A percentile compares a stretch with the other conserved stretches of the same genome.
These are phyloP conservation scores for Paxillus ammoniavirescens DNA, from an alignment of 768 basidiomycete genomes.

Conservation along the genomic window DNA sequence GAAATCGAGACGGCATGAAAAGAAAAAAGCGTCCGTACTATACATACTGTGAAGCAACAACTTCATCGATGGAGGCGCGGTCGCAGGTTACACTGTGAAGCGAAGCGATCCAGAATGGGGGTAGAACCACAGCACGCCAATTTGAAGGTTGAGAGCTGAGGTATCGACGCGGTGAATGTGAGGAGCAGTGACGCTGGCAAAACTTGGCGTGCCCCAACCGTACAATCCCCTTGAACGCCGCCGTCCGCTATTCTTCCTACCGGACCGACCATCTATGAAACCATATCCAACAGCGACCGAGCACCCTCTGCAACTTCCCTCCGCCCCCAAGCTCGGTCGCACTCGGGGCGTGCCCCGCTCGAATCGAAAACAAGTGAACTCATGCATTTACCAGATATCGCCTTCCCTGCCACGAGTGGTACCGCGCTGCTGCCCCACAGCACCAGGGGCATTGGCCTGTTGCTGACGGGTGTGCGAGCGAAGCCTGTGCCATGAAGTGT, in stretches of 20 bases:
- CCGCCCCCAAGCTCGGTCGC: constrained; percentile 43
- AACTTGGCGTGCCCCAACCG: constrained; percentile 26
- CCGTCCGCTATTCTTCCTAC: constrained; percentile 17
- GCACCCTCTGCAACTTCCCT: constrained; percentile 32
- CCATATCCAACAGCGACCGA: constrained; percentile 36
- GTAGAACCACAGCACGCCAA: constrained; percentile 11
- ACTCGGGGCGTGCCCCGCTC: constrained; percentile 41
- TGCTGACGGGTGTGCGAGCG: constrained; percentile 86
- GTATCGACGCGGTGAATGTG: constrained; percentile 10
- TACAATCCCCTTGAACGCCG: constrained; percentile 14
- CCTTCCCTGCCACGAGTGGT: constrained; percentile 41
- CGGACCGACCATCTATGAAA: constrained; percentile 33
- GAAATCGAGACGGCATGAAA: constrained; percentile 44
- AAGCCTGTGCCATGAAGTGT: constrained; percentile 49
- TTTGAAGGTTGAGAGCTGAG: constrained; percentile 19
- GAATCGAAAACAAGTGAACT: constrained; percentile 30
- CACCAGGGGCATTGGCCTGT: constrained; percentile 50
- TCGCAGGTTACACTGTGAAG: constrained; percentile 20
- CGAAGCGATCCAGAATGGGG: constrained; percentile 16
- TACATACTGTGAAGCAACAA: constrained; percentile 42
- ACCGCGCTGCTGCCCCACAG: constrained; percentile 45
- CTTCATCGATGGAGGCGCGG: constrained; percentile 27
- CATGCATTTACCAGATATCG: constrained; percentile 43
- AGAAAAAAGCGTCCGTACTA: constrained; percentile 77
- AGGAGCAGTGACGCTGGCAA: constrained; percentile 8